Evolutionary conservation across 352 stramenopile genomes (phyloP).

Genomic region (Phytophthora ohioensis): DNA sequence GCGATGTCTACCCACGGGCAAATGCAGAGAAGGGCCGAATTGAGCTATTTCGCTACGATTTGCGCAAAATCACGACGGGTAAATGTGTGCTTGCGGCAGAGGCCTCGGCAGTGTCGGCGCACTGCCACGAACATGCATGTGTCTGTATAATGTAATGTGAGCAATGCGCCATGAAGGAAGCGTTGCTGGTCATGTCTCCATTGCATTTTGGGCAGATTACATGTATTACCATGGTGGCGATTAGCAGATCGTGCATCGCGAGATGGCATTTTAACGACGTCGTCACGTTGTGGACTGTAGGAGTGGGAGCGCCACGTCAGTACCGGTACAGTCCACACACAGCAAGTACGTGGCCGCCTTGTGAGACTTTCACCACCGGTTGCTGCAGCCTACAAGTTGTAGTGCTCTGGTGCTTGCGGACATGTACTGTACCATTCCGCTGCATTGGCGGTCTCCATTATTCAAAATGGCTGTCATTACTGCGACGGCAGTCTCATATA

Average conservation of each 20-base stretch:
- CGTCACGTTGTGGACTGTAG: constrained; percentile 25
- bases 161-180: constrained; percentile 6
- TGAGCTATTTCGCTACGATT: constrained; percentile 29
- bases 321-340: constrained; percentile 20
- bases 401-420: not conserved
- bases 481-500: not conserved
- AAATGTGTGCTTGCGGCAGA: constrained; percentile 24
- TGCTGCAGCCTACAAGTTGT: not conserved
- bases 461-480: constrained; percentile 1
- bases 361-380: not conserved
- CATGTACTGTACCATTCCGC: not conserved
- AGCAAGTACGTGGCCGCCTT: constrained; percentile 13
- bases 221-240: not conserved
- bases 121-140: not conserved
- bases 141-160: constrained; percentile 7
- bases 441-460: constrained; percentile 15
- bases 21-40: constrained; percentile 15
- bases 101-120: not conserved
- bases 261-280: constrained; percentile 31
- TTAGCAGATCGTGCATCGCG: not conserved
- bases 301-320: constrained; percentile 26
- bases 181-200: constrained; percentile 5
- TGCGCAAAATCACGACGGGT: constrained; percentile 27
- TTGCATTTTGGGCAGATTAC: not conserved
- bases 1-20: constrained; percentile 9